Evolutionary conservation across 768 basidiomycete species (phyloP), one percentile per base, ranked within the genome.

Genomic region (Mycena albidolilacea): DNA sequence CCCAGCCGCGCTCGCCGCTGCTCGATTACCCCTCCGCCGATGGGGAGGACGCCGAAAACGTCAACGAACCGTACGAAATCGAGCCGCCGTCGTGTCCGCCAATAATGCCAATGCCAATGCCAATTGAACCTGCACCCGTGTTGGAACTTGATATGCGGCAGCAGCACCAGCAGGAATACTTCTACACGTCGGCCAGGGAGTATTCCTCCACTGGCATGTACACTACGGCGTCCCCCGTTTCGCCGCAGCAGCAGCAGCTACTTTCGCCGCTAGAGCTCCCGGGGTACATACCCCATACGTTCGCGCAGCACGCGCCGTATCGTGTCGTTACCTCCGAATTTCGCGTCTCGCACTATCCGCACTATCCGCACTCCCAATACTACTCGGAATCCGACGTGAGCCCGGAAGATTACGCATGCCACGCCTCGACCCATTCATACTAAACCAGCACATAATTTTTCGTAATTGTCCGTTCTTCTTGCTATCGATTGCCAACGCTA

Each of bases 231-330:
- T 30, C 61, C 7, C 50, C 44, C 7, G 9, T 19, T 38, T 39
- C 44, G 8, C 9, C 57, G 5, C n/a, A 15, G 12, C 7, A 37
- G 30, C 5, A 44, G 7, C 0, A 5, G 10, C 48, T 62, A 2
- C 60, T 69, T 11, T 54, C 41, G 50, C 67, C 67, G 2, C 8
- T 69, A 39, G 50, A 69, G 12, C 48, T 69, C 48, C 38, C 59
- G 38, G 19, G 10, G 12, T 37, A 64, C 17, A 7, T n/a, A 12
- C 50, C 52, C n/a, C 50, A n/a, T 7, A 12, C 38, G 1, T 69
- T 69, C 48, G 67, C 3, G 15, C 54, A 66, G n/a, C 54, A 68
- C n/a, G 9, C 21, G 1, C 21, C 58, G 7, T 48, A 59, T 43
- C 35, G 59, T 35, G 37, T 41, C n/a, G 9, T 15, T 41, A 35